Percentiles rank a stretch among this genome's conserved stretches.
These are phyloP conservation scores for Epichloe bromicola DNA, from an alignment of 2,329 filamentous ascomycete genomes.

Conservation along the genomic window DNA sequence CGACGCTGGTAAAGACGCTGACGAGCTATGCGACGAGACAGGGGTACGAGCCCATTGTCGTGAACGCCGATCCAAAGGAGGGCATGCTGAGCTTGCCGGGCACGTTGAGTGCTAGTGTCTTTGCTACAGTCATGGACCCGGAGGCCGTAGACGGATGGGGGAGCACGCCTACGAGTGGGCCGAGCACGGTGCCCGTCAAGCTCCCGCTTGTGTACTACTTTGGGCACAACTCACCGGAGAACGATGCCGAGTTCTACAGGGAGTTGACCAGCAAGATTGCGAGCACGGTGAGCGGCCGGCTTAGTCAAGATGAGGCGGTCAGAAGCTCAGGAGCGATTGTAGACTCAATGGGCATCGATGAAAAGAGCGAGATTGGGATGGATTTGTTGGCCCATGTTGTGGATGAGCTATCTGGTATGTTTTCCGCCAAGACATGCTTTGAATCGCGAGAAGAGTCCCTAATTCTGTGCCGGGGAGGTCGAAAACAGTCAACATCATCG, in stretches of 20 bases:
- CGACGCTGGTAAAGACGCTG: conserved; percentile 62
- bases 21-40: conserved; percentile 66
- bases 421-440: background rate
- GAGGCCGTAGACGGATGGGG: conserved; percentile 74
- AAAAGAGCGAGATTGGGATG: conserved; percentile 51
- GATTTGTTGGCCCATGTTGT: conserved; percentile 70
- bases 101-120: conserved; percentile 73
- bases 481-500: conserved; percentile 57
- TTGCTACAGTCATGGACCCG: conserved; percentile 76
- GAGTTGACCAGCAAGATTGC: conserved; percentile 65
- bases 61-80: conserved; percentile 77
- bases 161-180: conserved; percentile 78
- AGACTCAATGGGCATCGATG: conserved; percentile 63
- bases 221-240: conserved; percentile 59
- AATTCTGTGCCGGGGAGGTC: background rate
- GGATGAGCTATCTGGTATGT: conserved; percentile 38
- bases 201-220: conserved; percentile 85
- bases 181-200: conserved; percentile 79
- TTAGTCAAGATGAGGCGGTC: conserved; percentile 62
- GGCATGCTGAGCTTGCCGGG: conserved; percentile 67
- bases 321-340: conserved; percentile 70
- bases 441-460: background rate
- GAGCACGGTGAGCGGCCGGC: conserved; percentile 60
- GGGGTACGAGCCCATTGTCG: conserved; percentile 62
- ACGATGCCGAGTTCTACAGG: conserved; percentile 60